These are phyloP conservation scores for Cornus controversa DNA, from an alignment of 148 eudicot genomes.

Conservation along the genomic window DNA sequence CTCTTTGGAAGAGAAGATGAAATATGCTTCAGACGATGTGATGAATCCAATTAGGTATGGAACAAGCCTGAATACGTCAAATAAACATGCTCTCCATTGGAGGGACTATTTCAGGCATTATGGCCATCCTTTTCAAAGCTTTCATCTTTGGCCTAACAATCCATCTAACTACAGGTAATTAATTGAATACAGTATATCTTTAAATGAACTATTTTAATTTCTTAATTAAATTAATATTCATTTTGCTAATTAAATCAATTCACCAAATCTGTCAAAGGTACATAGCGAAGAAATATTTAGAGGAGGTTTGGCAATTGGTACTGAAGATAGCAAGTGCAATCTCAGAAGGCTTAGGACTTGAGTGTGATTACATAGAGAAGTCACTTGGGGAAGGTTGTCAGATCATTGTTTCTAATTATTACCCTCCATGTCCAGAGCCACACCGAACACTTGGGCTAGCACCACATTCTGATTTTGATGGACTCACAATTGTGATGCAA, in stretches of 20 bases:
- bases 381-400: constrained; percentile 16
- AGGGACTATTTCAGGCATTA: constrained; percentile 22
- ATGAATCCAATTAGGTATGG: constrained; percentile 15
- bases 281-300: constrained; percentile 14
- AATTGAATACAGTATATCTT: background rate
- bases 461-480: constrained; percentile 24
- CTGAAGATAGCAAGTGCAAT: constrained; percentile 14
- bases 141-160: constrained; percentile 16
- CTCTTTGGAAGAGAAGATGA: constrained; percentile 16
- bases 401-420: constrained; percentile 13
- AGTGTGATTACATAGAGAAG: constrained; percentile 10
- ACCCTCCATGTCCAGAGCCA: constrained; percentile 24
- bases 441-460: background rate
- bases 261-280: background rate
- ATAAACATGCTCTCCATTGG: constrained; percentile 13
- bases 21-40: constrained; percentile 18
- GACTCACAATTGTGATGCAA: constrained; percentile 18
- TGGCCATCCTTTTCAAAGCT: constrained; percentile 13
- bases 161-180: constrained; percentile 20
- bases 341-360: constrained; percentile 25
- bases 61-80: constrained; percentile 18
- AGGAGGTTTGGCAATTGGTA: constrained; percentile 15
- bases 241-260: no score
- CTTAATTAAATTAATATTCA: no score
- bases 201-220: no score